A percentile compares a stretch with the other conserved stretches of the same genome.
These are phyloP conservation scores for Eutrema japonicum DNA, from an alignment of 345 rosid genomes.

Conservation along the genomic window DNA sequence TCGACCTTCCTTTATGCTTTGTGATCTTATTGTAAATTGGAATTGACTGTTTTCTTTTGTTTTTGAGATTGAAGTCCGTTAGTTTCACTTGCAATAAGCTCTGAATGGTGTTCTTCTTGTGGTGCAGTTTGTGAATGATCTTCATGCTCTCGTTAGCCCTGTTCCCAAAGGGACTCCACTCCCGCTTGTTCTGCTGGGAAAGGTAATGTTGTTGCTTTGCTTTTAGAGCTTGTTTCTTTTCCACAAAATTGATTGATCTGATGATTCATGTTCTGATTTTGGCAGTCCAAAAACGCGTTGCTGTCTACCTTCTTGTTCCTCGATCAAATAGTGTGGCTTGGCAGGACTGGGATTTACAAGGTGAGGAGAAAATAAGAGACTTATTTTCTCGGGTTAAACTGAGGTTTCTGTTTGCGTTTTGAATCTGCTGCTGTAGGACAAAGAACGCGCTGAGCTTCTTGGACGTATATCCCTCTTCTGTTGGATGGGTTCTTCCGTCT, in stretches of 20 bases:
- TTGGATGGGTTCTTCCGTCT: constrained; percentile 92
- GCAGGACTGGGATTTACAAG: constrained; percentile 93
- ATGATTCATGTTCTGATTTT: constrained; percentile 16
- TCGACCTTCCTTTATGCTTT: not conserved
- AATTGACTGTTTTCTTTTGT: not conserved
- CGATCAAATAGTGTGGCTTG: constrained; percentile 96
- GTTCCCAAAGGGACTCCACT: constrained; percentile 93
- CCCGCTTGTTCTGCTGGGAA: constrained; percentile 83
- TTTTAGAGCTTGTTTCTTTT: not conserved
- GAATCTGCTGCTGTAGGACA: constrained; percentile 56
- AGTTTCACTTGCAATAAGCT: not conserved
- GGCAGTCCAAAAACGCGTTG: constrained; percentile 90
- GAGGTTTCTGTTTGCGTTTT: constrained; percentile 1
- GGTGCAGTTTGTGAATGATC: constrained; percentile 87
- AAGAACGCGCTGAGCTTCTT: constrained; percentile 79
- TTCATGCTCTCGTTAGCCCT: constrained; percentile 89
- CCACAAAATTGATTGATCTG: not conserved
- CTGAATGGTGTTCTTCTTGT: not conserved
- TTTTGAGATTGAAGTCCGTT: not conserved
- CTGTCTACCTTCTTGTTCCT: constrained; percentile 92
- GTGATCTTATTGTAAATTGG: not conserved
- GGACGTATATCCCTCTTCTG: constrained; percentile 95
- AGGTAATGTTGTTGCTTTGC: constrained; percentile 50
- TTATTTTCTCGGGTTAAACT: not conserved
- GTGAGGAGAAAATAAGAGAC: constrained; percentile 43